Conservation (phyloP, 345 rosid species). For the Eucalyptus sp. region DNA sequence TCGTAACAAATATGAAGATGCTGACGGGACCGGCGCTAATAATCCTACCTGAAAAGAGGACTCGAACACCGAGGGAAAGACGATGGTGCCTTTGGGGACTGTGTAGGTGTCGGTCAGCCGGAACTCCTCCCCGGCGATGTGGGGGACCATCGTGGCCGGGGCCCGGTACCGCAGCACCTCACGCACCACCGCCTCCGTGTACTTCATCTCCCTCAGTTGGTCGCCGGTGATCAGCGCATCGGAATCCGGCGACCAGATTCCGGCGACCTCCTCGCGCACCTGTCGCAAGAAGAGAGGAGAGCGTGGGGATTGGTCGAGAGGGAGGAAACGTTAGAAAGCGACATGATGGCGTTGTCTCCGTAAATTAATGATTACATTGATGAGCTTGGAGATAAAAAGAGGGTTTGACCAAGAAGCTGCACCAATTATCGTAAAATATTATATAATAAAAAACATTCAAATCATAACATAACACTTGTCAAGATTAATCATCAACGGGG, state of each 20-base stretch:
- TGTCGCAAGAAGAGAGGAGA: neutral
- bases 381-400: neutral
- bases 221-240: slow-evolving; percentile 41
- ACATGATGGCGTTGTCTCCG: neutral
- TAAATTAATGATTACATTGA: neutral
- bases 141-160: slow-evolving; percentile 85
- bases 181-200: slow-evolving; percentile 82
- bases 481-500: neutral
- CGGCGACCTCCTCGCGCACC: slow-evolving; percentile 59
- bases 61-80: slow-evolving; percentile 76
- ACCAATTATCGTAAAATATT: neutral
- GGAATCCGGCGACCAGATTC: slow-evolving; percentile 69
- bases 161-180: slow-evolving; percentile 67
- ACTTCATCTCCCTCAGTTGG: slow-evolving; percentile 59
- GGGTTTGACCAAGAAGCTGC: neutral
- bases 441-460: neutral
- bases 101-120: slow-evolving; percentile 58
- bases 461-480: neutral
- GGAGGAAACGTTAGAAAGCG: neutral
- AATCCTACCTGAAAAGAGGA: slow-evolving; percentile 42
- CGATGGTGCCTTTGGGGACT: slow-evolving; percentile 67
- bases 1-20: neutral
- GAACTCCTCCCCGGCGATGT: slow-evolving; percentile 59
- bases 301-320: neutral
- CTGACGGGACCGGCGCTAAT: neutral